Base-by-base conservation (phyloP, 805 yeast species). In the Metschnikowia cubensis region DNA sequence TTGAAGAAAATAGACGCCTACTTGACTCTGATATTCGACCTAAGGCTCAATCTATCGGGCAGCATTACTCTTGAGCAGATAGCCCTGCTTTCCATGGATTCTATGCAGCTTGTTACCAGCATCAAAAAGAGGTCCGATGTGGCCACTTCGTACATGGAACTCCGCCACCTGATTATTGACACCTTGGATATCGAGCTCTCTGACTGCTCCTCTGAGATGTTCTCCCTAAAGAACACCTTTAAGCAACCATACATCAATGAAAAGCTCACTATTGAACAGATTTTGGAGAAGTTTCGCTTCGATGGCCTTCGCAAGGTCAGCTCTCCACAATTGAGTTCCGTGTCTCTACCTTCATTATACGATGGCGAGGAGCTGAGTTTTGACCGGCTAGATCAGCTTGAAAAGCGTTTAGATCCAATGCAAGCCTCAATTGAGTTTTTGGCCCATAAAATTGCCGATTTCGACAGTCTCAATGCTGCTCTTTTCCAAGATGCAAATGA, bases 351-450 rank as follows among this genome's bases (percentile, higher is more conserved):
- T 29, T 18, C 38, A 6, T 13, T 35, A 22, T 21, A 35, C 13
- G 48, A 38, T 17, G 32, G 20, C 15, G 33, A 39, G 25, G 42
- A 37, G 31, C 22, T 14, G 20, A 32, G 35, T 32, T 22, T 38
- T 18, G 34, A 45, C 21, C 32, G 36, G 14, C 10, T 37, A 21
- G 34, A 39, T 10, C 35, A 33, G 29, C 42, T 38, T 20, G 38
- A 31, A 25, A 33, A 32, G 43, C 43, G 43, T 33, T 33, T 37
- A 25, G 48, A 39, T 32, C 48, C 47, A 18, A 47, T 54, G 40
- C 48, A 48, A 13, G 50, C 57, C 5, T 52, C 59, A 17, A 48
- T 57, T 42, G 54, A 47, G 2, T 44, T 51, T 21, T 46, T 57
- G 31, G 34, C 22, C 4, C 47, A 39, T 18, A 48, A 47, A 35